Percentiles rank a stretch among this genome's conserved stretches.
Evolutionary conservation across 495 filamentous ascomycete genomes (phyloP).

Genomic region (Aspergillus conjunctus): DNA sequence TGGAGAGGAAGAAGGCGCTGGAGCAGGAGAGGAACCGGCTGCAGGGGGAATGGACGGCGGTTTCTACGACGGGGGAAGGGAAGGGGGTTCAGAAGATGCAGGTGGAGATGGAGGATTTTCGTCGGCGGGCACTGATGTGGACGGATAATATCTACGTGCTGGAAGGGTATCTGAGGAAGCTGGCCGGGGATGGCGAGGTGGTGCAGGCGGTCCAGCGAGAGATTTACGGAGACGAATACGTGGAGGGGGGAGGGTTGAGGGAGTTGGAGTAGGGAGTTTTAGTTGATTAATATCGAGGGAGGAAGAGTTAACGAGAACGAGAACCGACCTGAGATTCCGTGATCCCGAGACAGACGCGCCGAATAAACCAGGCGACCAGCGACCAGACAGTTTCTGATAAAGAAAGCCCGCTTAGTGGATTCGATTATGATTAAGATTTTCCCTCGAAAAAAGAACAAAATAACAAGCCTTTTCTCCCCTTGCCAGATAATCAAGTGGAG

Average conservation of each 20-base stretch:
- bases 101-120: constrained; percentile 51
- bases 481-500: constrained; percentile 21
- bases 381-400: too few relatives aligned
- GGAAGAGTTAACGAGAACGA: neutral
- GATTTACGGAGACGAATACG: constrained; percentile 65
- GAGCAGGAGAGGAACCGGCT: constrained; percentile 32
- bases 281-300: neutral
- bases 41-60: constrained; percentile 22
- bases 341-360: too few relatives aligned
- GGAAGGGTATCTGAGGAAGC: constrained; percentile 59
- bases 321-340: too few relatives aligned
- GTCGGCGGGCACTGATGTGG: constrained; percentile 52
- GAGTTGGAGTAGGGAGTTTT: constrained; percentile 39
- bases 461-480: neutral
- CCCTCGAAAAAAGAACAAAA: neutral
- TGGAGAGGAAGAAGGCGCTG: constrained; percentile 30
- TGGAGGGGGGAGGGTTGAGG: constrained; percentile 61
- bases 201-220: constrained; percentile 54
- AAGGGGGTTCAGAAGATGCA: constrained; percentile 54
- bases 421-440: too few relatives aligned
- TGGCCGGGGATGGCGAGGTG: constrained; percentile 54
- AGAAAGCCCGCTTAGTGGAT: too few relatives aligned
- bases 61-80: constrained; percentile 46
- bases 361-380: too few relatives aligned
- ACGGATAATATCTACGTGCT: constrained; percentile 67